These are phyloP conservation scores for Ganoderma leucocontextum DNA, from an alignment of 1,284 basidiomycete species.

Conservation along the genomic window DNA sequence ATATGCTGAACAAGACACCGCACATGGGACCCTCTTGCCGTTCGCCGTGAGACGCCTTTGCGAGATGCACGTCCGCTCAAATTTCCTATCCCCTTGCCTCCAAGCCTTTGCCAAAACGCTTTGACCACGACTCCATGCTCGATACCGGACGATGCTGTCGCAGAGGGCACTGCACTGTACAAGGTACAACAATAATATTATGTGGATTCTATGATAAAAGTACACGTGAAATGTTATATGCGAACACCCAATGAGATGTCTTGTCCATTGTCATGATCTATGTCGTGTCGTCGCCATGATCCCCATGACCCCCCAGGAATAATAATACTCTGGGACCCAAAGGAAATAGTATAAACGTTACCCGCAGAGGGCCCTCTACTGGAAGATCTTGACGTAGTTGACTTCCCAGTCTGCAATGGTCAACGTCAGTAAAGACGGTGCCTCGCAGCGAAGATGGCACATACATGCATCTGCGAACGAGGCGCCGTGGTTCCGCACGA, in stretches of 20 bases:
- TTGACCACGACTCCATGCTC: neutral
- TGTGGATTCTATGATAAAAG: conserved; percentile 12
- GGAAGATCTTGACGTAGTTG: conserved; percentile 73
- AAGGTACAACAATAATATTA: conserved; percentile 15
- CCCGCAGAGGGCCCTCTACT: conserved; percentile 35
- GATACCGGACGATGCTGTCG: neutral
- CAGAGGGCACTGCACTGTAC: neutral
- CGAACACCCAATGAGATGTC: conserved; percentile 8
- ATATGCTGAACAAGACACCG: conserved; percentile 36
- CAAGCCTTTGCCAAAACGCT: neutral
- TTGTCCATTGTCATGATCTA: conserved; percentile 18
- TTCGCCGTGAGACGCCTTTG: neutral
- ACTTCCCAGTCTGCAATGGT: conserved; percentile 76
- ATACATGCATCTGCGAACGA: conserved; percentile 81
- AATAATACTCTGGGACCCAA: neutral
- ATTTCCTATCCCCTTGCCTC: neutral
- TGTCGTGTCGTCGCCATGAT: conserved; percentile 1
- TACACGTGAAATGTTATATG: conserved; percentile 8
- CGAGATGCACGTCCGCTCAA: neutral
- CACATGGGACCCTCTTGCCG: conserved; percentile 27
- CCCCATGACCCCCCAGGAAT: neutral
- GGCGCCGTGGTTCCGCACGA: conserved; percentile 73
- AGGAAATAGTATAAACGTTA: conserved; percentile 3
- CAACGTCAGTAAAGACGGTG: conserved; percentile 11
- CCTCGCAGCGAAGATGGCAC: conserved; percentile 7